Evolutionary conservation across 768 basidiomycete species (phyloP), one percentile per base, ranked within the genome.

Genomic region (Mycena alexandri): DNA sequence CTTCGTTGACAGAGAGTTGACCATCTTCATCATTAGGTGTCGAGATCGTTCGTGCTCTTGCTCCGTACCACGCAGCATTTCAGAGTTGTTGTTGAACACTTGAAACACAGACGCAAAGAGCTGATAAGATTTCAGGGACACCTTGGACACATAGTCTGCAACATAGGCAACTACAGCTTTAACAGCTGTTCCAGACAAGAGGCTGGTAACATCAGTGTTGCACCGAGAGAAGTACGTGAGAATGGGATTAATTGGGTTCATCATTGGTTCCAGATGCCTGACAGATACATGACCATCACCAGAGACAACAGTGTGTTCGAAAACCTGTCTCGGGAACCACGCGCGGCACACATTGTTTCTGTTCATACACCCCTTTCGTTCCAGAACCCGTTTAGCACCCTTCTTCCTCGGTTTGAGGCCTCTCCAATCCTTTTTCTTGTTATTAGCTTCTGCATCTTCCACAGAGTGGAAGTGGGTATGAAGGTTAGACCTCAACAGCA

Each of bases 401-500:
- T n/a, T n/a, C n/a, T n/a, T n/a, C n/a, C n/a, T n/a, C n/a, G n/a
- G 38, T 41, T 61, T 62, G 5, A 54, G 34, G 16, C 25, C 47
- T 14, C 42, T 53, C 21, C 61, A 14, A 44, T 56, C 47, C 6
- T 63, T 53, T 17, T 50, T 38, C 0, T 57, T 41, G 8, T 41
- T 14, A 8, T 41, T 41, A 41, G 38, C 38, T 14, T 41, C 9
- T 14, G 8, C 38, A 14, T 41, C 38, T 41, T 41, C 38, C 14
- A 41, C 38, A 41, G 38, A 60, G 33, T 41, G 29, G n/a, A 21
- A 24, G 58, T 73, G 73, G 14, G 22, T 58, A 56, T 75, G 74
- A 10, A 69, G 12, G 57, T 75, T 74, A 13, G 71, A 69, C 17
- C 54, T n/a, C 6, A 60, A 44, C 0, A 75, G 16, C 16, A 74